phyloP scores from a whole-genome alignment of 2,329 filamentous ascomycete genomes.

The Nemania serpens region DNA sequence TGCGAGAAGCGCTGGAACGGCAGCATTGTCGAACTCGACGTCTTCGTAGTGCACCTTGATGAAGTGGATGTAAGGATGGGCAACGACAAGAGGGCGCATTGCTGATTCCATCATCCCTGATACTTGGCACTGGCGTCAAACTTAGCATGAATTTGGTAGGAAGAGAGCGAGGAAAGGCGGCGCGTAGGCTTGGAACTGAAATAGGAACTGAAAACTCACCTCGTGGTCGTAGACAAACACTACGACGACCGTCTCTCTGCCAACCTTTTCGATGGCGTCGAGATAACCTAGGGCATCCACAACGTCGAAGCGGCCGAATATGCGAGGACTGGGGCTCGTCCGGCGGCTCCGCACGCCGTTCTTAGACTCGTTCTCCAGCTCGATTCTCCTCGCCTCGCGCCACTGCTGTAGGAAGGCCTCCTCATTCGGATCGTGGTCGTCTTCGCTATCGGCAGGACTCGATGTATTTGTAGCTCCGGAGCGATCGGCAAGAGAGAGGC shows the following conservation, averaged over 20 bases:
- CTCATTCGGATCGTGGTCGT: conserved; percentile 65
- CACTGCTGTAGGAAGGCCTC: conserved; percentile 83
- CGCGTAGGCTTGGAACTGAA: background rate
- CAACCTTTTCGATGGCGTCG: conserved; percentile 93
- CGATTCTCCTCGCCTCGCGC: conserved; percentile 78
- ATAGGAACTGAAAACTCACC: conserved; percentile 58
- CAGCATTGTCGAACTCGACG: conserved; percentile 90
- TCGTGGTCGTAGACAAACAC: conserved; percentile 91
- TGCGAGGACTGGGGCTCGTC: conserved; percentile 75
- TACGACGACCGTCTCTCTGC: conserved; percentile 79
- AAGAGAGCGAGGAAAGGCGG: background rate
- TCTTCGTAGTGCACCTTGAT: conserved; percentile 90
- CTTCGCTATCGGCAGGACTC: conserved; percentile 50
- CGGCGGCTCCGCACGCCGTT: conserved; percentile 64
- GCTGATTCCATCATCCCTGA: conserved; percentile 80
- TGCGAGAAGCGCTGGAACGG: conserved; percentile 84
- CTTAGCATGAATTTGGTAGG: conserved; percentile 29
- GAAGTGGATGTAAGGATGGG: conserved; percentile 76
- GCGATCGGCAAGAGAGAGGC: conserved; percentile 48
- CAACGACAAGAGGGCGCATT: conserved; percentile 72
- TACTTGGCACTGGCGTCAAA: conserved; percentile 70
- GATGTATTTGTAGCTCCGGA: conserved; percentile 38
- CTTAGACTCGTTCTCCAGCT: conserved; percentile 70
- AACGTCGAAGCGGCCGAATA: conserved; percentile 78
- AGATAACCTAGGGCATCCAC: conserved; percentile 92